phyloP scores from a whole-genome alignment of 345 rosid genomes.

The Gossypium australe region DNA sequence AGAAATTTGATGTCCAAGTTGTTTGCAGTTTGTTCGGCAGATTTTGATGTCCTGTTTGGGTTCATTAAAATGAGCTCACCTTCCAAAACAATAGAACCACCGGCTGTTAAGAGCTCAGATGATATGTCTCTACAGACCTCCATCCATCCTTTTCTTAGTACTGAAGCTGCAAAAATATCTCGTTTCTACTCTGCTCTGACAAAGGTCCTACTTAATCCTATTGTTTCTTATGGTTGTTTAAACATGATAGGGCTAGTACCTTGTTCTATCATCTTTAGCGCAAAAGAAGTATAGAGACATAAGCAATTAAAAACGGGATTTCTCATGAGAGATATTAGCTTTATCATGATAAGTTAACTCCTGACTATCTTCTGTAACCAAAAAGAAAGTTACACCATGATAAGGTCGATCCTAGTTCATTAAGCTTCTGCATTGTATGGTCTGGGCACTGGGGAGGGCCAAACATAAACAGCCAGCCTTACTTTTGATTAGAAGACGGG shows the following conservation, averaged over 20 bases:
- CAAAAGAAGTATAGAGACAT: too few species aligned
- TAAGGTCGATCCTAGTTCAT: not conserved
- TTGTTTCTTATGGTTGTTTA: slow-evolving; percentile 3
- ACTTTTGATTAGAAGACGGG: not conserved
- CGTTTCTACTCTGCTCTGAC: slow-evolving; percentile 41
- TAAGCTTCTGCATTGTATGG: not conserved
- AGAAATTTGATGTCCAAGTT: slow-evolving; percentile 51
- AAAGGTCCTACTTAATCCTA: slow-evolving; percentile 35
- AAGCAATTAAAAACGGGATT: not conserved
- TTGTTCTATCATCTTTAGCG: not conserved
- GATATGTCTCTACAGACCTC: slow-evolving; percentile 21
- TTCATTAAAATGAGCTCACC: slow-evolving; percentile 31
- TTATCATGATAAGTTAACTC: slow-evolving; percentile 3
- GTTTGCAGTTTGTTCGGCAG: slow-evolving; percentile 48
- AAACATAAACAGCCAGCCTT: not conserved
- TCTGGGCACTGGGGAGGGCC: not conserved
- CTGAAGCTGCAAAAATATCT: slow-evolving; percentile 52
- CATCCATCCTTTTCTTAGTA: slow-evolving; percentile 22
- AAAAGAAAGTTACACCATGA: not conserved
- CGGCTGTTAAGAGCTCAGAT: slow-evolving; percentile 24
- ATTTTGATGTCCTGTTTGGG: slow-evolving; percentile 60
- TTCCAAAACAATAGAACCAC: slow-evolving; percentile 23
- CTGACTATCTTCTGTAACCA: not conserved
- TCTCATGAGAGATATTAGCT: not conserved
- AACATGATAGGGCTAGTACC: not conserved